Percentiles rank a stretch among this genome's conserved stretches.
Conservation (phyloP, 345 rosid genomes). For the Pistacia vera region DNA sequence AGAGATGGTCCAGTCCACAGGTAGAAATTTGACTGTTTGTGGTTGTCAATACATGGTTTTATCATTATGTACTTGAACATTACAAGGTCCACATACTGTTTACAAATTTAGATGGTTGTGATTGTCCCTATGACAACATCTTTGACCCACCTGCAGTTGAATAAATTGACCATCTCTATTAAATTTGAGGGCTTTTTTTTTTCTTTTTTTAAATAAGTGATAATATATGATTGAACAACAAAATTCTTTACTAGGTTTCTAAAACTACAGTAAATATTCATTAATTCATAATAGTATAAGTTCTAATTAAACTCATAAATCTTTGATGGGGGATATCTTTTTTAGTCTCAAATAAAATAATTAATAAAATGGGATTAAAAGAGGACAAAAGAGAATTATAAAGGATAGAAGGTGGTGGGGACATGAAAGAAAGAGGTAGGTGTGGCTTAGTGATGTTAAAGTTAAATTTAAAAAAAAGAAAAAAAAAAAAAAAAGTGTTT, state of each 20-base stretch:
- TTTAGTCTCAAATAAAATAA: too few species aligned
- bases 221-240: too few species aligned
- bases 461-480: not conserved
- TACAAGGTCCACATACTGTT: slow-evolving; percentile 24
- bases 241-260: too few species aligned
- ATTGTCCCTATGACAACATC: slow-evolving; percentile 33
- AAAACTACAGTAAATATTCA: too few species aligned
- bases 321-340: too few species aligned
- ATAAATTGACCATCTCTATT: slow-evolving; percentile 41
- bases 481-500: slow-evolving; percentile 8
- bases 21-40: slow-evolving; percentile 19
- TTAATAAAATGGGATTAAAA: too few species aligned
- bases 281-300: too few species aligned
- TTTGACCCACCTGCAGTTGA: slow-evolving; percentile 59
- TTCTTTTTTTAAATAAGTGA: too few species aligned
- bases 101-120: slow-evolving; percentile 33
- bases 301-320: too few species aligned
- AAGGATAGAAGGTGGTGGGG: not conserved
- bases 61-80: not conserved
- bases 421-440: slow-evolving; percentile 27
- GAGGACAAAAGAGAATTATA: too few species aligned
- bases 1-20: slow-evolving; percentile 24
- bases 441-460: slow-evolving; percentile 27
- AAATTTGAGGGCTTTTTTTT: not conserved
- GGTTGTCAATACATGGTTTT: slow-evolving; percentile 31